Evolutionary conservation across 139 green algal species (phyloP), one percentile per base, ranked within the genome.

Genomic region (Tetratostichococcus sp.): DNA sequence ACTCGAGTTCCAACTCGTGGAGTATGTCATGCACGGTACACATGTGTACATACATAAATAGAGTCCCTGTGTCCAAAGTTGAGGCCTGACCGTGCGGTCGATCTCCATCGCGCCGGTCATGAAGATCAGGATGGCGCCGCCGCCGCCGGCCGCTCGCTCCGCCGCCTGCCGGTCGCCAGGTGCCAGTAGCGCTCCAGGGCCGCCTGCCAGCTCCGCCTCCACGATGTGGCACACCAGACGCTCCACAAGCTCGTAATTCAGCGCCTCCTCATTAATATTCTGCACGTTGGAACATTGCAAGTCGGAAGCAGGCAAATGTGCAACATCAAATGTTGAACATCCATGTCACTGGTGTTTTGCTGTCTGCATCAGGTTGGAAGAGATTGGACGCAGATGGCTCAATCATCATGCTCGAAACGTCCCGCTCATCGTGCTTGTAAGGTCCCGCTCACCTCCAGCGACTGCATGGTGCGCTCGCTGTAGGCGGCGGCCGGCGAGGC

Each of bases 201-300:
- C 88, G 1, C 79, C 11, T 16, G 30, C 30, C 6, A 43, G 17
- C 71, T 88, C 80, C 23, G 68, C 43, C 3, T 31, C 35, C 22
- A 94, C 67, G 19, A 96, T 75, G 74, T 91, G 75, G 33, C 77
- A 70, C 35, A 97, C 82, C 70, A 96, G 78, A 25, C 78, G 84
- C 76, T 92, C 91, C 19, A 98, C 84, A 30, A 97, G 69, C 3
- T 97, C 94, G 72, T 93, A 96, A 80, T 97, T 95, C 30, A 98
- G 82, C 66, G 84, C 23, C 0, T 70, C 62, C 78, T 97, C 92
- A 73, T 97, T 88, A 30, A 95, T 80, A 5, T 82, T 77, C 2
- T 30, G 50, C 50, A 62, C 11, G 26, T 8, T n/a, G n/a, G n/a
- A n/a, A n/a, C n/a, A n/a, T n/a, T n/a, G n/a, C n/a, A n/a, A n/a